These are phyloP conservation scores for Fraxinus ornus DNA, from an alignment of 305 asterid genomes.

Conservation along the genomic window DNA sequence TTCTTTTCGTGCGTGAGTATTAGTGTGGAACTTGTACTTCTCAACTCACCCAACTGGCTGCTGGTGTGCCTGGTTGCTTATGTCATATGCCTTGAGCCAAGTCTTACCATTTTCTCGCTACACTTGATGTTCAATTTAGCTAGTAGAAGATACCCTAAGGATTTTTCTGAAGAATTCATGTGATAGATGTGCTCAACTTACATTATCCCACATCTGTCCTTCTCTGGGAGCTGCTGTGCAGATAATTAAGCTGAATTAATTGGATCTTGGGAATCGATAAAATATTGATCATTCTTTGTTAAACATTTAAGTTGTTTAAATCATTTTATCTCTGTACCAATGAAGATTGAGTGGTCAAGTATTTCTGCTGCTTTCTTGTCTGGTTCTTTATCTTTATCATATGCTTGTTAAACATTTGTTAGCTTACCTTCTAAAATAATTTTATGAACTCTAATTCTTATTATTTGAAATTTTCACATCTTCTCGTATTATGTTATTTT, in stretches of 20 bases:
- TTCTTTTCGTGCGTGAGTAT: background rate
- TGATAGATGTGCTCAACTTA: background rate
- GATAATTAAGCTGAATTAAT: background rate
- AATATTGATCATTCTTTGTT: background rate
- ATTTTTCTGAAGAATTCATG: background rate
- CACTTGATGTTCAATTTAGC: background rate
- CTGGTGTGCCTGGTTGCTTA: background rate
- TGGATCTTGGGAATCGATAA: background rate
- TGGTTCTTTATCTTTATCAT: background rate
- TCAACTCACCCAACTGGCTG: background rate
- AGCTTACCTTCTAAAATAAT: constrained; percentile 1
- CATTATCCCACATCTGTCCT: background rate
- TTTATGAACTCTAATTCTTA: constrained; percentile 4
- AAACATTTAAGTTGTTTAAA: background rate
- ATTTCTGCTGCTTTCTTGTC: background rate
- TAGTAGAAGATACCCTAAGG: background rate
- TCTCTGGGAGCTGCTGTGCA: background rate
- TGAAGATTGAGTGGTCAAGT: background rate
- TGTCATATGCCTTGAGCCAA: background rate
- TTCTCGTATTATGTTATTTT: background rate
- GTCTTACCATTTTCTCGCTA: background rate
- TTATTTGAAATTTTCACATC: background rate
- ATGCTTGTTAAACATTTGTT: background rate
- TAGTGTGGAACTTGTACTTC: background rate
- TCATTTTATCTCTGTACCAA: background rate